These are phyloP conservation scores for Lactarius deliciosus DNA, from an alignment of 768 basidiomycete species.

Conservation along the genomic window DNA sequence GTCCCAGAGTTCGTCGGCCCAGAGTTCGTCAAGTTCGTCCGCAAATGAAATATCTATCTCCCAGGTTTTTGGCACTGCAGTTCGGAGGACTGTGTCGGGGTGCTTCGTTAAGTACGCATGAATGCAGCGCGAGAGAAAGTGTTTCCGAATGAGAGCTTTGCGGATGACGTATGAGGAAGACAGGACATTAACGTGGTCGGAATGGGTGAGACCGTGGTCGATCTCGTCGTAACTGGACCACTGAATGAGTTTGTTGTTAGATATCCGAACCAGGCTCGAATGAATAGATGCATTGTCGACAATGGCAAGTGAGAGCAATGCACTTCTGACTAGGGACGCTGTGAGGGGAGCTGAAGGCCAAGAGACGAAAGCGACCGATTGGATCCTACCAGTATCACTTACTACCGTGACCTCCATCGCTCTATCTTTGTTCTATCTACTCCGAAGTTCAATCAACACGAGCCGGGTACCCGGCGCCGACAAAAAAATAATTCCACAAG, in stretches of 20 bases:
- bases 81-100: constrained; percentile 53
- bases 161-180: constrained; percentile 86
- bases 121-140: constrained; percentile 78
- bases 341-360: constrained; percentile 55
- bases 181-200: constrained; percentile 50
- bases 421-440: neutral
- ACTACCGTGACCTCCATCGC: neutral
- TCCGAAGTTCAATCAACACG: neutral
- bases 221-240: constrained; percentile 91
- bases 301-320: constrained; percentile 36
- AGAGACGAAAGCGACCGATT: constrained; percentile 34
- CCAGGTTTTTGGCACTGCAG: constrained; percentile 71
- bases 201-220: constrained; percentile 69
- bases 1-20: constrained; percentile 92
- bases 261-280: constrained; percentile 30
- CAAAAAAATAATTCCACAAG: neutral
- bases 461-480: constrained; percentile 6
- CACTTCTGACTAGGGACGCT: constrained; percentile 43
- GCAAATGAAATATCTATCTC: constrained; percentile 84
- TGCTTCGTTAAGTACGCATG: constrained; percentile 72
- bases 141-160: constrained; percentile 93
- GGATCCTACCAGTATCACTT: neutral
- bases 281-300: constrained; percentile 32
- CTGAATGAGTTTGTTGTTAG: constrained; percentile 48
- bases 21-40: constrained; percentile 93